Evolutionary conservation across 108 stramenopile species (phyloP).

Genomic region (Asterionellopsis glacialis): DNA sequence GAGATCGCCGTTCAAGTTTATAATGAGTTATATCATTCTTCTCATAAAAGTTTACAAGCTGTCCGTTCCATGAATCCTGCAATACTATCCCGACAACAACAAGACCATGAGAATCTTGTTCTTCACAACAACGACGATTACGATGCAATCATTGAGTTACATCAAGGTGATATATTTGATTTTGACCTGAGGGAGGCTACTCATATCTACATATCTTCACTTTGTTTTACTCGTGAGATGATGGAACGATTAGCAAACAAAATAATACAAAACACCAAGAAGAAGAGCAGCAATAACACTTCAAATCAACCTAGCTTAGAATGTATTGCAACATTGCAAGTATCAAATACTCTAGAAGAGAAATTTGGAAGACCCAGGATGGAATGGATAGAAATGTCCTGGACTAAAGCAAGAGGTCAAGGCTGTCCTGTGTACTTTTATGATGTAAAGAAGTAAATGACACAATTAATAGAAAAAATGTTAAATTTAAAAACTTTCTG

Average conservation of each 20-base stretch:
- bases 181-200: conserved; percentile 52
- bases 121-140: conserved; percentile 16
- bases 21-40: conserved; percentile 1
- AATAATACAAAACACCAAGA: conserved; percentile 6
- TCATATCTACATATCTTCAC: conserved; percentile 56
- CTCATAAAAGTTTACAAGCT: conserved; percentile 16
- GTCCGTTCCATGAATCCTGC: conserved; percentile 9
- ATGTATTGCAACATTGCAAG: conserved; percentile 51
- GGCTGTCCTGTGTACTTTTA: conserved; percentile 62
- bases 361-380: conserved; percentile 29
- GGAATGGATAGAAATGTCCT: conserved; percentile 58
- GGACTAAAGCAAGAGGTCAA: conserved; percentile 35
- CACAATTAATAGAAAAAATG: no score
- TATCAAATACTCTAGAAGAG: conserved; percentile 8
- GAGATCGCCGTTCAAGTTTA: conserved; percentile 18
- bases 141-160: conserved; percentile 25
- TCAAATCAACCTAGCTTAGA: conserved; percentile 11
- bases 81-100: conserved; percentile 19
- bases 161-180: conserved; percentile 52
- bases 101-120: no score
- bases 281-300: conserved; percentile 31
- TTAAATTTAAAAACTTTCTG: no score
- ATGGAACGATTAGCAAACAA: conserved; percentile 22
- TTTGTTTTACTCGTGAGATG: conserved; percentile 56
- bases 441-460: not conserved